Evolutionary conservation across 163 green algal species (phyloP).

Genomic region (Chlamydomonas reinhardtii): DNA sequence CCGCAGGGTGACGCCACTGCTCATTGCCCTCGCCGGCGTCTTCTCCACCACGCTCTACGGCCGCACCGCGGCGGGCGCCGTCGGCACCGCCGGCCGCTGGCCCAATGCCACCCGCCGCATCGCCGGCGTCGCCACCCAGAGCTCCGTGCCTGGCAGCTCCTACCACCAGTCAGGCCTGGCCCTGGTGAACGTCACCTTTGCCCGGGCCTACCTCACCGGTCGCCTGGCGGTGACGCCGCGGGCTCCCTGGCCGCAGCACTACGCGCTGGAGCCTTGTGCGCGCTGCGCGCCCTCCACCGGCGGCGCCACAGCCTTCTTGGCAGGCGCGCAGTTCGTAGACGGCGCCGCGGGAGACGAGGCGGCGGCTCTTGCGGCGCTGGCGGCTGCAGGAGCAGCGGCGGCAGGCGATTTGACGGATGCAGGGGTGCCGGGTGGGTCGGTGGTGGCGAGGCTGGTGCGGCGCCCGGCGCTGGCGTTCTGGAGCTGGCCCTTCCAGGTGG

Average conservation of each 20-base stretch:
- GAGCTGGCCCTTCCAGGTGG: constrained; percentile 52
- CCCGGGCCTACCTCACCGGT: not conserved
- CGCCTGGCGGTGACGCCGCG: too few species aligned
- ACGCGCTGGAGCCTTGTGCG: constrained; percentile 41
- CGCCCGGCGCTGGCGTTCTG: constrained; percentile 36
- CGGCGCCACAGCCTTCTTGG: constrained; percentile 28
- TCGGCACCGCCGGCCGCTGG: constrained; percentile 28
- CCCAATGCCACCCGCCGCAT: not conserved
- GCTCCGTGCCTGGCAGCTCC: too few species aligned
- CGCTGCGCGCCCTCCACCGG: constrained; percentile 52
- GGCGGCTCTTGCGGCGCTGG: too few species aligned
- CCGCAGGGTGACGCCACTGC: not conserved
- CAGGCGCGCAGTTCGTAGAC: constrained; percentile 30
- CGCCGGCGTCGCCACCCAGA: not conserved
- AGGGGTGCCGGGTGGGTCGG: too few species aligned
- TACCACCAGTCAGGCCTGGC: not conserved
- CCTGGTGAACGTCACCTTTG: constrained; percentile 38
- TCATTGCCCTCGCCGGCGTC: constrained; percentile 20
- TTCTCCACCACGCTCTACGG: constrained; percentile 10
- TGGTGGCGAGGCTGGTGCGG: not conserved
- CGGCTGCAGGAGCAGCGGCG: too few species aligned
- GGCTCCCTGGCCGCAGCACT: constrained; percentile 10
- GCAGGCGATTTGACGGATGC: too few species aligned
- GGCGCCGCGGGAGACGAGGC: not conserved
- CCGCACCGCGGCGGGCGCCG: constrained; percentile 9